Base-by-base conservation (phyloP, 73 alveolate species). In the Halteria grandinella region DNA sequence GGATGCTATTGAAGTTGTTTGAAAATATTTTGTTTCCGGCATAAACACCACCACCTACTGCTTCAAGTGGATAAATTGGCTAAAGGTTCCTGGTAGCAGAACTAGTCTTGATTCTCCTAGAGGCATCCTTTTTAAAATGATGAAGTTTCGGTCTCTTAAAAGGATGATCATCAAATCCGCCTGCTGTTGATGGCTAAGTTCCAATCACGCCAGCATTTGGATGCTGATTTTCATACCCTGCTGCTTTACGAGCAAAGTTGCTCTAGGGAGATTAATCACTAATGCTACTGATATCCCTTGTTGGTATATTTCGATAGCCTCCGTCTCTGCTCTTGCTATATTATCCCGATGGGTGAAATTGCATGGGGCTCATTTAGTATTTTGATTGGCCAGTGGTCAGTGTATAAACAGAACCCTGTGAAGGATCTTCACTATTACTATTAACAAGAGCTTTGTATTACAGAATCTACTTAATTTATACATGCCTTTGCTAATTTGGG, bases 131-230 rank as follows among this genome's bases (percentile, higher is more conserved):
- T 45, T 66, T 66, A 47, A 44, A 66, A 23, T 45, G 32, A 47
- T 66, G 80, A 1, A 66, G n/a, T 66, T 66, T 66, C 7, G 80
- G 80, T 21, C 66, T 57, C 32, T 66, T 66, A 39, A 66, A 66
- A 4, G 80, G 80, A 44, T 66, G 60, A 48, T n/a, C n/a, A n/a
- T n/a, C n/a, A n/a, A n/a, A n/a, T n/a, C n/a, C n/a, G n/a, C n/a
- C n/a, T n/a, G n/a, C n/a, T n/a, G n/a, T n/a, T n/a, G n/a, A n/a
- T n/a, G n/a, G n/a, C n/a, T n/a, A n/a, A n/a, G n/a, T n/a, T n/a
- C n/a, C n/a, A n/a, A n/a, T n/a, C n/a, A n/a, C n/a, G n/a, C n/a
- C n/a, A n/a, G n/a, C n/a, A n/a, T n/a, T n/a, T n/a, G n/a, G n/a
- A n/a, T n/a, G n/a, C n/a, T n/a, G n/a, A n/a, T n/a, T 48, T 48